phyloP scores from a whole-genome alignment of 1,139 yeast genomes.

The Kodamaea ohmeri region DNA sequence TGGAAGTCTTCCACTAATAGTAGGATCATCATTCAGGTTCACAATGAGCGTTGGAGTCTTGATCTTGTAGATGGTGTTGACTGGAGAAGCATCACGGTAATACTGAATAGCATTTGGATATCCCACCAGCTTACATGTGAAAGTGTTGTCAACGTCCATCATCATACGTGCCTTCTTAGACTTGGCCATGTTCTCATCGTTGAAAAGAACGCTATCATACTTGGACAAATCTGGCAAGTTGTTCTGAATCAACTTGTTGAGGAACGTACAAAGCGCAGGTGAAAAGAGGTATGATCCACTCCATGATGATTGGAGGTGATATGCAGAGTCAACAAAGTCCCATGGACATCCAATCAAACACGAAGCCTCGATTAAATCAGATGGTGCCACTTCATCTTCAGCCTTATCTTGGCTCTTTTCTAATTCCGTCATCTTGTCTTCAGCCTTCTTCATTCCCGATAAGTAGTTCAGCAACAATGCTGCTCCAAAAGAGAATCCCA shows the following conservation, averaged over 20 bases:
- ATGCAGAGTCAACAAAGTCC: slow-evolving; percentile 38
- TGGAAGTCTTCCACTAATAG: slow-evolving; percentile 54
- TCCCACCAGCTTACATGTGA: slow-evolving; percentile 74
- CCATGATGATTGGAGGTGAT: slow-evolving; percentile 49
- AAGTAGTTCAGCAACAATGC: slow-evolving; percentile 53
- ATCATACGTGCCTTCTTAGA: slow-evolving; percentile 36
- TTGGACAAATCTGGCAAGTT: slow-evolving; percentile 54
- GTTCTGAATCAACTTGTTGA: slow-evolving; percentile 58
- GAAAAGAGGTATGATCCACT: slow-evolving; percentile 64
- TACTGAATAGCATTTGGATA: slow-evolving; percentile 67
- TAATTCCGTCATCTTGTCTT: no score
- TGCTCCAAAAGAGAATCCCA: slow-evolving; percentile 82
- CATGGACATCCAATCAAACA: slow-evolving; percentile 43
- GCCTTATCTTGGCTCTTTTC: background rate
- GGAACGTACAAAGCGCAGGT: slow-evolving; percentile 63
- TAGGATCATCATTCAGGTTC: slow-evolving; percentile 81
- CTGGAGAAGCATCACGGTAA: slow-evolving; percentile 68
- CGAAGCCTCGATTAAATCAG: slow-evolving; percentile 55
- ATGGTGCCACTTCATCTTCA: slow-evolving; percentile 14
- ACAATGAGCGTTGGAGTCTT: slow-evolving; percentile 67
- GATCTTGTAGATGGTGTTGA: slow-evolving; percentile 51
- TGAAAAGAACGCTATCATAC: slow-evolving; percentile 33
- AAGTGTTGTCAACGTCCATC: slow-evolving; percentile 63
- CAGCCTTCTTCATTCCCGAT: slow-evolving; percentile 44
- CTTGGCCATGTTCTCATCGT: slow-evolving; percentile 31